phyloP scores from a whole-genome alignment of 768 basidiomycete genomes.

The Lactarius akahatsu region DNA sequence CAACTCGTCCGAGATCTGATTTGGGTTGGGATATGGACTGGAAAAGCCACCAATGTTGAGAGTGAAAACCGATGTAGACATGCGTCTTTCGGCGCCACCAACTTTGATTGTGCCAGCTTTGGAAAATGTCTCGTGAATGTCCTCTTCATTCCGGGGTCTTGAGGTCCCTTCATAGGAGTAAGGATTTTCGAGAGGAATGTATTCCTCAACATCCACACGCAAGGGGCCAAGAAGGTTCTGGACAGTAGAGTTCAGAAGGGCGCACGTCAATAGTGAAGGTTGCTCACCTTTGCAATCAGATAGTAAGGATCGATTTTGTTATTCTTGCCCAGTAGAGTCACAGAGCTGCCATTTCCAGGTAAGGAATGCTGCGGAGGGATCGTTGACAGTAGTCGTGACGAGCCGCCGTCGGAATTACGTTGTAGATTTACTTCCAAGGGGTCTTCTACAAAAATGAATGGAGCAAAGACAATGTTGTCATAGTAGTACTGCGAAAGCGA shows the following conservation, averaged over 20 bases:
- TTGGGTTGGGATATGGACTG: conserved; percentile 27
- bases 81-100: conserved; percentile 40
- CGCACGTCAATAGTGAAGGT: neutral
- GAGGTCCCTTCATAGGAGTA: conserved; percentile 65
- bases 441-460: conserved; percentile 96
- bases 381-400: conserved; percentile 41
- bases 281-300: conserved; percentile 74
- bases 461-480: conserved; percentile 94
- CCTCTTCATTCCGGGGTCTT: conserved; percentile 65
- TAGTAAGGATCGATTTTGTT: conserved; percentile 89
- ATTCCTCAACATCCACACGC: conserved; percentile 60
- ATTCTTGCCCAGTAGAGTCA: conserved; percentile 50
- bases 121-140: conserved; percentile 63
- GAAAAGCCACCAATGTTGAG: conserved; percentile 41
- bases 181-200: conserved; percentile 61
- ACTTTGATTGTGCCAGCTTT: conserved; percentile 60
- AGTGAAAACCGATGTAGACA: conserved; percentile 43
- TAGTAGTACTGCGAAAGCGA: conserved; percentile 70
- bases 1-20: conserved; percentile 35
- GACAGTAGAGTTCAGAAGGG: conserved; percentile 15
- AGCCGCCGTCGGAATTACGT: conserved; percentile 45
- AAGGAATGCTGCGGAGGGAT: conserved; percentile 35
- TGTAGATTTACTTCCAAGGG: conserved; percentile 68
- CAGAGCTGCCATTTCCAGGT: conserved; percentile 34
- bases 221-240: conserved; percentile 69